Evolutionary conservation across 768 basidiomycete genomes (phyloP).

Genomic region (Lepiota subincarnata): DNA sequence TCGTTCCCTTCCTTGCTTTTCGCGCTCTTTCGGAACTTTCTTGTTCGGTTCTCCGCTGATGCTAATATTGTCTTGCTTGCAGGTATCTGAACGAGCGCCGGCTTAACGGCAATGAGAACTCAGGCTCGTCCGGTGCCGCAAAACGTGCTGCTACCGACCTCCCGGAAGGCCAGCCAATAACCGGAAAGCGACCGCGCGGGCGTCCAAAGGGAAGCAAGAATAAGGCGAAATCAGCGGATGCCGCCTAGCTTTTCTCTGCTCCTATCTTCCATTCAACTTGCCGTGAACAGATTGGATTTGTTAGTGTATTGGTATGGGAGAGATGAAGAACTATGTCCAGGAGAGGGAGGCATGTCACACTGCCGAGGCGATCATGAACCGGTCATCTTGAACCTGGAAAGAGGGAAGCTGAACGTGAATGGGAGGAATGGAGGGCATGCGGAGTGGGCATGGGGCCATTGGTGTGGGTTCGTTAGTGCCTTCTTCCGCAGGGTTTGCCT

Average conservation of each 20-base stretch:
- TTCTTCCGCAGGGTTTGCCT: not conserved
- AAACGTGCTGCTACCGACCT: conserved; percentile 25
- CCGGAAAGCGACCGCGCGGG: conserved; percentile 55
- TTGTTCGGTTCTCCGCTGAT: not conserved
- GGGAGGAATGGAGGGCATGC: not conserved
- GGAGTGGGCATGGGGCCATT: conserved; percentile 3
- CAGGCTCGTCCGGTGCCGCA: conserved; percentile 16
- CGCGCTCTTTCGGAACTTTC: not conserved
- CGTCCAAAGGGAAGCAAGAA: conserved; percentile 73
- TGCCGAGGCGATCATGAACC: not conserved
- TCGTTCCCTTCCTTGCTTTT: not conserved
- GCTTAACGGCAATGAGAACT: conserved; percentile 41
- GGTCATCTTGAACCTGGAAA: not conserved
- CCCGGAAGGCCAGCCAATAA: conserved; percentile 20
- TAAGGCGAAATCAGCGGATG: conserved; percentile 20
- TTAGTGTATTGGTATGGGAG: not conserved
- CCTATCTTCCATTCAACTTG: not conserved
- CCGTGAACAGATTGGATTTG: not conserved
- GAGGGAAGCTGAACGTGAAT: not conserved
- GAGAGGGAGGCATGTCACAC: not conserved
- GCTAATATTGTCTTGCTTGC: not conserved
- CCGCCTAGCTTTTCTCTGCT: not conserved
- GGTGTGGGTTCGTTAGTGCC: not conserved
- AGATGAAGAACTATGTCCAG: not conserved
- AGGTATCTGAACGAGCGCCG: conserved; percentile 65